phyloP scores from a whole-genome alignment of 164 flowering plant genomes.

The Santalum album region DNA sequence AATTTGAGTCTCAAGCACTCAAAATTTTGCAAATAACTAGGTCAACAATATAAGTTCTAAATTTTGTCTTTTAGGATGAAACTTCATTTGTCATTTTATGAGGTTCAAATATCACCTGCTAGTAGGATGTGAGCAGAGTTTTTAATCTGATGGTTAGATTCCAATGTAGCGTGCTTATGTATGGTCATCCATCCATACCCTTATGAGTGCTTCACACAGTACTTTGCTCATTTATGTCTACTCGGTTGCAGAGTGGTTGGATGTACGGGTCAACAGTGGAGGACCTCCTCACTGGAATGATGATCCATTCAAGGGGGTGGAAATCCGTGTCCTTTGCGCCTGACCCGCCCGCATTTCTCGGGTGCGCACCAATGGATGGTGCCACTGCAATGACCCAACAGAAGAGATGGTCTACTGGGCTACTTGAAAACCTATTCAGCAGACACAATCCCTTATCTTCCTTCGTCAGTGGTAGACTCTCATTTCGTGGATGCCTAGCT shows the following conservation, averaged over 20 bases:
- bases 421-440: constrained; percentile 37
- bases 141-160: no score
- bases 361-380: constrained; percentile 35
- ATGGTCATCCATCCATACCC: no score
- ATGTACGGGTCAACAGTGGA: constrained; percentile 46
- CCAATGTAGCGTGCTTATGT: no score
- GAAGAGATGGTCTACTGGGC: constrained; percentile 57
- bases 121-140: no score
- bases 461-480: constrained; percentile 21
- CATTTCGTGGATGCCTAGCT: constrained; percentile 32
- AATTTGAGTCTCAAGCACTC: no score
- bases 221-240: background rate
- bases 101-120: no score
- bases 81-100: no score
- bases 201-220: background rate
- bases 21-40: no score
- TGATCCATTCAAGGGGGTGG: constrained; percentile 51
- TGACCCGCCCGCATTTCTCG: constrained; percentile 41
- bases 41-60: no score
- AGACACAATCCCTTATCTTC: constrained; percentile 24
- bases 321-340: constrained; percentile 16
- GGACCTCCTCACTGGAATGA: constrained; percentile 45
- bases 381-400: constrained; percentile 29
- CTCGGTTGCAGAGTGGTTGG: constrained; percentile 41
- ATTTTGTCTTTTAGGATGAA: no score